Percentiles rank a stretch among this genome's conserved stretches.
phyloP scores from a whole-genome alignment of 441 rosid species.

The Theobroma grandiflorum region DNA sequence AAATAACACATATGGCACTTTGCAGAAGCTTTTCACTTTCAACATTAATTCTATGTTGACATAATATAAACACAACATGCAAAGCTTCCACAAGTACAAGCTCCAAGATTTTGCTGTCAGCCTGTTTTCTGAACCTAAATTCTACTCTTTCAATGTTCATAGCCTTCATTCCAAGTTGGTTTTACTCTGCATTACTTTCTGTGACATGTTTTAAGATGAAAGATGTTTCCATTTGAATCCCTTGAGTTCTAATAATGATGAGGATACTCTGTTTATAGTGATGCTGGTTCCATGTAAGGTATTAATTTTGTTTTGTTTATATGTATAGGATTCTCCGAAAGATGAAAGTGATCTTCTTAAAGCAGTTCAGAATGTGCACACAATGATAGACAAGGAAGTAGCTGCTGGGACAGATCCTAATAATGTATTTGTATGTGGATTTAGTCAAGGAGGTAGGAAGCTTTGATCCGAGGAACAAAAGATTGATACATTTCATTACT shows the following conservation, averaged over 20 bases:
- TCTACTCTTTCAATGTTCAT: background rate
- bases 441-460: conserved; percentile 89
- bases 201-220: background rate
- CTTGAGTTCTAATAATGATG: background rate
- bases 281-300: conserved; percentile 16
- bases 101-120: conserved; percentile 13
- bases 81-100: background rate
- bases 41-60: background rate
- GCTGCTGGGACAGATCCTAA: conserved; percentile 65
- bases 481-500: background rate
- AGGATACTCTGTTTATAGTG: conserved; percentile 11
- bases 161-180: background rate
- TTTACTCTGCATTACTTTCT: background rate
- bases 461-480: conserved; percentile 18
- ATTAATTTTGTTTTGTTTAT: conserved; percentile 16
- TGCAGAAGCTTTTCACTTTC: background rate
- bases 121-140: background rate
- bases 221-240: conserved; percentile 7
- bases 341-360: conserved; percentile 68
- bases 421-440: conserved; percentile 81
- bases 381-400: conserved; percentile 77
- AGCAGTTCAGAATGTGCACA: conserved; percentile 78
- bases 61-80: background rate
- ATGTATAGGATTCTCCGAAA: conserved; percentile 66
- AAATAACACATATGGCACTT: background rate